Percentiles rank a stretch among this genome's conserved stretches.
Conservation (phyloP, 768 basidiomycete genomes). For the Podaxis mareebaensis region DNA sequence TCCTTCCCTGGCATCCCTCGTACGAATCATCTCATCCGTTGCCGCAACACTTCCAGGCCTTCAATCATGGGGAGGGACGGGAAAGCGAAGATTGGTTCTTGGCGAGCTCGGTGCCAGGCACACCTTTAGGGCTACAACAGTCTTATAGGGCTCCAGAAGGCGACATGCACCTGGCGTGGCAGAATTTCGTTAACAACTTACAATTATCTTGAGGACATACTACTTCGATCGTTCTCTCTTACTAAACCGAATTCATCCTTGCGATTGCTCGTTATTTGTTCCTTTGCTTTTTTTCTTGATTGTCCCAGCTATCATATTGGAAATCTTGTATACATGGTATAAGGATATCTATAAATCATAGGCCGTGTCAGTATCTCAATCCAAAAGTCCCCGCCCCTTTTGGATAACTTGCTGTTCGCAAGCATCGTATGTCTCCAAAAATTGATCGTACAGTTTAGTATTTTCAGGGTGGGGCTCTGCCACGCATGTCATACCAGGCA, state of each 20-base stretch:
- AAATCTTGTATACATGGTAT: neutral
- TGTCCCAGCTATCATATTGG: neutral
- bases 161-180: neutral
- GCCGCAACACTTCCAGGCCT: neutral
- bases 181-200: neutral
- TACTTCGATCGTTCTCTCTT: too few relatives aligned
- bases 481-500: constrained; percentile 58
- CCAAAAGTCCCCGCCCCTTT: constrained; percentile 11
- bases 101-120: neutral
- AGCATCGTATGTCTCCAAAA: constrained; percentile 52
- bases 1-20: neutral
- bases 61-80: neutral
- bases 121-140: neutral
- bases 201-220: neutral
- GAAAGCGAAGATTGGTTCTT: neutral
- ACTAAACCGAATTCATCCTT: too few relatives aligned
- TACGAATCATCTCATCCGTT: neutral
- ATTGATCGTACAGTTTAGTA: constrained; percentile 48
- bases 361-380: neutral
- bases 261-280: neutral
- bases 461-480: constrained; percentile 53
- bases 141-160: neutral
- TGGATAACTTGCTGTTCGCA: constrained; percentile 57
- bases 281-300: neutral
- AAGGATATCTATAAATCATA: neutral